These are phyloP conservation scores for Arabis alpina DNA, from an alignment of 345 rosid species.

Conservation along the genomic window DNA sequence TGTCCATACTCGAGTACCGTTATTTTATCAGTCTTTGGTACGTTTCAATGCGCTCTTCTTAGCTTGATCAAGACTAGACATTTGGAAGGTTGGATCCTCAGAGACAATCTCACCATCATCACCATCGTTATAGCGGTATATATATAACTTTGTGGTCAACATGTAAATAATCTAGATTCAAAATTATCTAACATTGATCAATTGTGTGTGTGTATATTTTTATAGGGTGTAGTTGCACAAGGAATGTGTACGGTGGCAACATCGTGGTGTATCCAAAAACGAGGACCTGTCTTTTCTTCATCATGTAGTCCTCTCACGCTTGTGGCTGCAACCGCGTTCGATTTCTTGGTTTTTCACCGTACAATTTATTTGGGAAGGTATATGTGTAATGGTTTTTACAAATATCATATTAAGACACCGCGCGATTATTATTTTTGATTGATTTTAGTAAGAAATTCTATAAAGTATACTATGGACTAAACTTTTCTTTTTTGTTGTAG, in stretches of 20 bases:
- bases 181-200: conserved; percentile 3
- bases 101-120: conserved; percentile 48
- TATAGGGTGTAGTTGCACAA: conserved; percentile 44
- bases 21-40: conserved; percentile 56
- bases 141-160: neutral
- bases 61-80: conserved; percentile 46
- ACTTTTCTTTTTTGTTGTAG: conserved; percentile 16
- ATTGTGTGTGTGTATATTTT: neutral
- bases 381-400: too few relatives aligned
- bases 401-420: neutral
- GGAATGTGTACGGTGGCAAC: conserved; percentile 51
- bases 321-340: conserved; percentile 40
- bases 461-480: neutral
- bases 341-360: conserved; percentile 41
- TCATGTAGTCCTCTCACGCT: conserved; percentile 48
- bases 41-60: conserved; percentile 57
- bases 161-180: neutral
- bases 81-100: conserved; percentile 51
- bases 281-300: conserved; percentile 54
- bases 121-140: conserved; percentile 52
- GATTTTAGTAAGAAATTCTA: neutral
- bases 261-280: conserved; percentile 53
- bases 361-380: conserved; percentile 41
- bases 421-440: neutral
- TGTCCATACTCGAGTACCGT: conserved; percentile 69